phyloP scores from a whole-genome alignment of 2,329 filamentous ascomycete species.

The Fusarium sp. region DNA sequence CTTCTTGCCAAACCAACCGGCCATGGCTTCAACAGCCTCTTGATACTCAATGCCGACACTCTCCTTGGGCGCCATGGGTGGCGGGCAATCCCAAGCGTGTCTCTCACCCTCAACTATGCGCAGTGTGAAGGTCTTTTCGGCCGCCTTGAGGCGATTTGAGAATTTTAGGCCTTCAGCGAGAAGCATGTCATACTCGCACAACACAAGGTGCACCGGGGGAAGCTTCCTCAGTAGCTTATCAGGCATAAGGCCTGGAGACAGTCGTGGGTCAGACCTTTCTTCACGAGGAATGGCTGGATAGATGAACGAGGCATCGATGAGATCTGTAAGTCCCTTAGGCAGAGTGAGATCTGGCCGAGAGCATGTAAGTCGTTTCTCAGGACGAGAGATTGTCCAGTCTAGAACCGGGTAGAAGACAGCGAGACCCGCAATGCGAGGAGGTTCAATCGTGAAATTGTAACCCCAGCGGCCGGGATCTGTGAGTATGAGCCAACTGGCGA shows the following conservation, averaged over 20 bases:
- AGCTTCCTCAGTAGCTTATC: conserved; percentile 69
- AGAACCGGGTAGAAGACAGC: conserved; percentile 75
- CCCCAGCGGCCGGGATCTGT: conserved; percentile 60
- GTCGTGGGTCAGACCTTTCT: conserved; percentile 66
- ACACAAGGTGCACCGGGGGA: conserved; percentile 69
- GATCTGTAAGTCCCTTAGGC: conserved; percentile 70
- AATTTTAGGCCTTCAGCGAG: conserved; percentile 74
- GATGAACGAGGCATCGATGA: conserved; percentile 76
- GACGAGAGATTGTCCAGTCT: conserved; percentile 72
- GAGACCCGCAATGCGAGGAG: conserved; percentile 66
- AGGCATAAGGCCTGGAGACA: conserved; percentile 72
- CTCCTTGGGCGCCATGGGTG: conserved; percentile 61
- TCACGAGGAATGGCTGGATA: conserved; percentile 64
- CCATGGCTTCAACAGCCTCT: conserved; percentile 60
- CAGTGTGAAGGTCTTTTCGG: conserved; percentile 54
- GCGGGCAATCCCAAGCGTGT: conserved; percentile 66
- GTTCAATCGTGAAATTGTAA: conserved; percentile 57
- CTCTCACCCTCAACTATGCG: conserved; percentile 63
- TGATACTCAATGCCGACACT: conserved; percentile 63
- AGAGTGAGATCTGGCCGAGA: conserved; percentile 71
- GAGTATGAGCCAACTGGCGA: conserved; percentile 64
- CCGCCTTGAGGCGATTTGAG: conserved; percentile 66
- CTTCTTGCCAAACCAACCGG: conserved; percentile 59
- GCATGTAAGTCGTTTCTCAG: conserved; percentile 69
- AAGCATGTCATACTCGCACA: conserved; percentile 79